A percentile compares a stretch with the other conserved stretches of the same genome.
phyloP scores from a whole-genome alignment of 2,329 filamentous ascomycete species.

The Paracoccidioides lutzii region DNA sequence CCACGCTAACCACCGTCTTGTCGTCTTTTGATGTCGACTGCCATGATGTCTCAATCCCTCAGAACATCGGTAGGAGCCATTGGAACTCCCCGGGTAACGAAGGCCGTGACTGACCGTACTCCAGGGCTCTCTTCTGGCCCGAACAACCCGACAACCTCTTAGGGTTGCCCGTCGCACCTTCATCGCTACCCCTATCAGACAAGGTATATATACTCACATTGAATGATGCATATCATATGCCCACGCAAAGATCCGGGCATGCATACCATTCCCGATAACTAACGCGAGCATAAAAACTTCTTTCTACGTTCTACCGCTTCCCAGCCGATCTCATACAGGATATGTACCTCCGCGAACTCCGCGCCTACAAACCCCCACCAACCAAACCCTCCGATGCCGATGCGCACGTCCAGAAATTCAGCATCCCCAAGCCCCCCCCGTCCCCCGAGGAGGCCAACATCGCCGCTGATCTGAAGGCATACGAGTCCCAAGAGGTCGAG shows the following conservation, averaged over 20 bases:
- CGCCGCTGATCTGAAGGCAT: conserved; percentile 79
- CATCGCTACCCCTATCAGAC: conserved; percentile 48
- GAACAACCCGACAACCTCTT: conserved; percentile 46
- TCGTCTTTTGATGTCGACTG: conserved; percentile 3
- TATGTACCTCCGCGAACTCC: conserved; percentile 91
- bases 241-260: neutral
- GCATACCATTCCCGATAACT: neutral
- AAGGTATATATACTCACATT: conserved; percentile 39
- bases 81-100: neutral
- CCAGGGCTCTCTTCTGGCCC: conserved; percentile 49
- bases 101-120: conserved; percentile 13
- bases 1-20: conserved; percentile 2
- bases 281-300: neutral
- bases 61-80: conserved; percentile 9
- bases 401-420: conserved; percentile 83
- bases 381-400: conserved; percentile 79
- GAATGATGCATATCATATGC: conserved; percentile 4
- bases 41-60: conserved; percentile 13
- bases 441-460: conserved; percentile 93
- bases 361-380: conserved; percentile 77
- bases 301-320: conserved; percentile 3
- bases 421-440: conserved; percentile 61
- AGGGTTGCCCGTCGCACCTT: conserved; percentile 48
- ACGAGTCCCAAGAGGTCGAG: conserved; percentile 88
- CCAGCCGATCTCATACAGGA: conserved; percentile 95